These are phyloP conservation scores for Globisporangium acanthophoron DNA, from an alignment of 352 stramenopile genomes.

Conservation along the genomic window DNA sequence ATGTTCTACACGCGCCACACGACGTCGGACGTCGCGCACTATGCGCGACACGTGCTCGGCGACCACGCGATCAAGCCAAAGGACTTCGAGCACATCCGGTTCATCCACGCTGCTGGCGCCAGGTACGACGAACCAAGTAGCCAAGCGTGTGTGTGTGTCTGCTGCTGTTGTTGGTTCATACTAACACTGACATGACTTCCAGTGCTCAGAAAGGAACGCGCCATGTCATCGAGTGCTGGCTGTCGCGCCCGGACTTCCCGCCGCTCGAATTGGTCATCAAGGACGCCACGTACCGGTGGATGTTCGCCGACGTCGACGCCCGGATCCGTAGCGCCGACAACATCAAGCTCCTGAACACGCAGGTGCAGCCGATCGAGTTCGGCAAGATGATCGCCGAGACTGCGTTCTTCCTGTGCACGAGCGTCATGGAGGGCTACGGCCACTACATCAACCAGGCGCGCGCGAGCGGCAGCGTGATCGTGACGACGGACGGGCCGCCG, in stretches of 20 bases:
- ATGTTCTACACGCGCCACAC: conserved; percentile 56
- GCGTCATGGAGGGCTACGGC: conserved; percentile 49
- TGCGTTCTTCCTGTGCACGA: conserved; percentile 45
- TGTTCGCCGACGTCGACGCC: conserved; percentile 10
- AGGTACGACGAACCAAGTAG: no score
- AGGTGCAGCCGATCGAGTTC: conserved; percentile 28
- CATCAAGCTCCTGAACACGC: conserved; percentile 20
- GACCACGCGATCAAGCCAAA: conserved; percentile 16
- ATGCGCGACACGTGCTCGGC: conserved; percentile 19
- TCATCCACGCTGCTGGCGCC: conserved; percentile 35
- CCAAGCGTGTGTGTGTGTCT: no score
- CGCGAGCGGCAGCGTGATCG: conserved; percentile 32
- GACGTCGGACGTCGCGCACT: conserved; percentile 35
- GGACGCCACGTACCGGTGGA: conserved; percentile 11
- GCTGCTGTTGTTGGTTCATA: no score
- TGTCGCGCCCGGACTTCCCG: conserved; percentile 32
- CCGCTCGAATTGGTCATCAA: conserved; percentile 34
- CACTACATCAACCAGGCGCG: conserved; percentile 67
- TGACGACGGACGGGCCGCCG: conserved; percentile 44
- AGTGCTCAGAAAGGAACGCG: conserved; percentile 40
- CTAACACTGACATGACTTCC: no score
- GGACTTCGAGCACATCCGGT: conserved; percentile 35
- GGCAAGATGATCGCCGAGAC: conserved; percentile 32
- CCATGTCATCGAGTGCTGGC: conserved; percentile 48
- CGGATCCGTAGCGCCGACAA: conserved; percentile 8